A percentile compares a stretch with the other conserved stretches of the same genome.
phyloP scores from a whole-genome alignment of 257 asterid species.

The Linderniella brevidens region DNA sequence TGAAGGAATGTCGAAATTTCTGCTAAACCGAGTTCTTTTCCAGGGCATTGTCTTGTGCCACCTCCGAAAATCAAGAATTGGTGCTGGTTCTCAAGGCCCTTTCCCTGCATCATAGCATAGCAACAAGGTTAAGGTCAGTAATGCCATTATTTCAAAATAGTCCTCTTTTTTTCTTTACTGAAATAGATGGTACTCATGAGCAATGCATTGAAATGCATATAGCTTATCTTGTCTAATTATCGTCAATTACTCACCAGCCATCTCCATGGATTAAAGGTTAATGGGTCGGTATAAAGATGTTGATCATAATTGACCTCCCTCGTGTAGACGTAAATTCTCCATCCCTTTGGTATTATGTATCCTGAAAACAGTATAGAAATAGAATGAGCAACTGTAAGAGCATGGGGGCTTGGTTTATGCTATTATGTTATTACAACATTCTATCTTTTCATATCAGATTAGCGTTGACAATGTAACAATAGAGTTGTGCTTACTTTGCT shows the following conservation, averaged over 20 bases:
- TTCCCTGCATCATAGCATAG: slow-evolving; percentile 48
- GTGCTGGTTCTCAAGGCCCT: slow-evolving; percentile 54
- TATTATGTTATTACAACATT: slow-evolving; percentile 13
- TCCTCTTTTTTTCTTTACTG: background rate
- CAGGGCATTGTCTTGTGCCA: slow-evolving; percentile 93
- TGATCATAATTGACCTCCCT: slow-evolving; percentile 84
- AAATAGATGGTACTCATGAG: background rate
- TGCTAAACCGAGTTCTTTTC: slow-evolving; percentile 94
- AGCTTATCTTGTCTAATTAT: too few relatives aligned
- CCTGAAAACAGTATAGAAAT: slow-evolving; percentile 32
- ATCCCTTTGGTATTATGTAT: slow-evolving; percentile 67
- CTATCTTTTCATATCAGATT: slow-evolving; percentile 12
- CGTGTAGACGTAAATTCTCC: slow-evolving; percentile 83
- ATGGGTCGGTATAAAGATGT: slow-evolving; percentile 68
- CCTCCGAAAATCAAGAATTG: slow-evolving; percentile 82
- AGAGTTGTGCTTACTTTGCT: slow-evolving; percentile 13
- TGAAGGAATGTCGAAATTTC: slow-evolving; percentile 94
- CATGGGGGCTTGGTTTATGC: slow-evolving; percentile 6
- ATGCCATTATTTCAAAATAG: too few relatives aligned
- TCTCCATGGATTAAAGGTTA: slow-evolving; percentile 87
- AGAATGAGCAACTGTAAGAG: slow-evolving; percentile 1
- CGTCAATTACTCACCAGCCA: slow-evolving; percentile 64
- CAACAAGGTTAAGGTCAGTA: too few relatives aligned
- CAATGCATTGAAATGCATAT: background rate
- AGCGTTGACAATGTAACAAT: background rate